Percentiles rank a stretch among this genome's conserved stretches.
Evolutionary conservation across 345 rosid species (phyloP).

Genomic region (Ceriops decandra): DNA sequence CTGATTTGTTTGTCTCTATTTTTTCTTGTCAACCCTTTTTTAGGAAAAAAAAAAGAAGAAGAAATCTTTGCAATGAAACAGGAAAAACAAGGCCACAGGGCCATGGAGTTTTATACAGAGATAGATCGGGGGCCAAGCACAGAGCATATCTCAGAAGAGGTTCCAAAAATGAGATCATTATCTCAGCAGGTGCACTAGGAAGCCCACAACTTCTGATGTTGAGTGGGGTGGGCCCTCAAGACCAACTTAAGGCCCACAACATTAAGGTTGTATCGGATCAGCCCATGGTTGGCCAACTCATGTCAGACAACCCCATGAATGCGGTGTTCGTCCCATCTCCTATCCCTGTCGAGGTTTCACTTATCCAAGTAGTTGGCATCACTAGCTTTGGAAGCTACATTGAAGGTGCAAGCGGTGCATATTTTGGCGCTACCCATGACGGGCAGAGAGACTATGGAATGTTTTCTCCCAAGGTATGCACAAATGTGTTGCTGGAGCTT

Average conservation of each 20-base stretch:
- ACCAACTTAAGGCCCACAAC: constrained; percentile 17
- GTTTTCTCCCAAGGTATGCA: constrained; percentile 32
- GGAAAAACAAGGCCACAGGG: constrained; percentile 13
- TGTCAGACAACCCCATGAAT: constrained; percentile 33
- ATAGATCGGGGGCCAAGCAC: constrained; percentile 15
- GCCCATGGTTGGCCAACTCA: constrained; percentile 27
- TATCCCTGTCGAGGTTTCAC: constrained; percentile 23
- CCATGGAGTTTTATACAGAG: constrained; percentile 25
- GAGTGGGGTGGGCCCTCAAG: constrained; percentile 28
- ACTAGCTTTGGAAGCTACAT: constrained; percentile 24
- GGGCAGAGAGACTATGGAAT: constrained; percentile 25
- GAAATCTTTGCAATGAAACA: not conserved
- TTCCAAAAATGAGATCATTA: constrained; percentile 19
- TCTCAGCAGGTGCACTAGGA: constrained; percentile 27
- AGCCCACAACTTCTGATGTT: constrained; percentile 32
- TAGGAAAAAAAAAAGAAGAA: no score
- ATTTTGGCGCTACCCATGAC: not conserved
- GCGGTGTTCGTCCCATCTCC: constrained; percentile 23
- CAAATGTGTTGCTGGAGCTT: not conserved
- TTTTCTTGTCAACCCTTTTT: not conserved
- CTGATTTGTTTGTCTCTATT: not conserved
- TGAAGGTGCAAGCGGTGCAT: constrained; percentile 27
- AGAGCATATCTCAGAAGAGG: constrained; percentile 17
- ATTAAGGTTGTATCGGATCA: constrained; percentile 13
- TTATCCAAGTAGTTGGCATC: constrained; percentile 22